Conservation (phyloP, 768 basidiomycete genomes). For the Neoboletus brunneissimus region DNA sequence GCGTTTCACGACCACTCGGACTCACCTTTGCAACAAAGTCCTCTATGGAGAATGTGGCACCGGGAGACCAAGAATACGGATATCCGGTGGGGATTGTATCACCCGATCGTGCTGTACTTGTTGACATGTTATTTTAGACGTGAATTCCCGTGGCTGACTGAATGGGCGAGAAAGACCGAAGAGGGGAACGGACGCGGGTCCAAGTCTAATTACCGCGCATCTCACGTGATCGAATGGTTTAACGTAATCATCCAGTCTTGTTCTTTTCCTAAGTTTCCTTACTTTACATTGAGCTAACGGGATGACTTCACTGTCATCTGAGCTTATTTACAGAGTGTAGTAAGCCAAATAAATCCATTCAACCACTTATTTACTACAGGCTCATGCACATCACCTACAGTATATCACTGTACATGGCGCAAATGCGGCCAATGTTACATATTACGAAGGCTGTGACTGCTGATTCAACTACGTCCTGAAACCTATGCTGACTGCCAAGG, state of each 20-base stretch:
- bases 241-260: too few species aligned
- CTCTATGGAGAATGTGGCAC: slow-evolving; percentile 41
- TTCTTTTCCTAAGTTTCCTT: too few species aligned
- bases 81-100: slow-evolving; percentile 42
- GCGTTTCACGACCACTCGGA: slow-evolving; percentile 10
- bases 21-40: slow-evolving; percentile 54
- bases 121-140: slow-evolving; percentile 9
- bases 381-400: too few species aligned
- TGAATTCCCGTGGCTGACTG: background rate
- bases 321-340: too few species aligned
- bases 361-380: too few species aligned
- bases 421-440: background rate
- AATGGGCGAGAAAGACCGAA: background rate
- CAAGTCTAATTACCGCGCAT: background rate
- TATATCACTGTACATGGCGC: too few species aligned
- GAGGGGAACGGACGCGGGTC: background rate
- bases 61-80: slow-evolving; percentile 51
- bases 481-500: background rate
- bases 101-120: slow-evolving; percentile 27
- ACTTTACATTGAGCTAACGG: too few species aligned
- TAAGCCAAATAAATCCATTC: too few species aligned
- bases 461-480: background rate
- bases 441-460: background rate
- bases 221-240: slow-evolving; percentile 6
- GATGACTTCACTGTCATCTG: too few species aligned